A percentile compares a stretch with the other conserved stretches of the same genome.
Evolutionary conservation across 192 early-diverging fungal genomes (phyloP).

Genomic region (Gonapodya sp.): DNA sequence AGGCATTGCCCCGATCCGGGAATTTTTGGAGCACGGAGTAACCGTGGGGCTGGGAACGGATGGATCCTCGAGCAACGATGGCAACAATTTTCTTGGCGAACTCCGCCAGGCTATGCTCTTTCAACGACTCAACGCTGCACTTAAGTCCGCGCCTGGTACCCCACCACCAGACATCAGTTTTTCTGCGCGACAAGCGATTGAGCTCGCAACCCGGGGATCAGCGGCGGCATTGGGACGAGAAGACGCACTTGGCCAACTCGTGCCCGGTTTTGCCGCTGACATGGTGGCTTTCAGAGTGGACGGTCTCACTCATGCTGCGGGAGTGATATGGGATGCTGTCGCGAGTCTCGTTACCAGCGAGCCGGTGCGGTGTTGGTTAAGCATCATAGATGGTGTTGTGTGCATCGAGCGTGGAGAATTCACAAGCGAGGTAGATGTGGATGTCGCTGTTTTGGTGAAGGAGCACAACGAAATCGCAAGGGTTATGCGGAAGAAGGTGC

Average conservation of each 20-base stretch:
- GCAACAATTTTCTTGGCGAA: neutral
- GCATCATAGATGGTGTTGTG: neutral
- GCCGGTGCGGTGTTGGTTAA: neutral
- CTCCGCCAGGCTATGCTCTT: neutral
- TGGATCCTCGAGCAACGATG: neutral
- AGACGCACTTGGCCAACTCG: neutral
- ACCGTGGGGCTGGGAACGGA: neutral
- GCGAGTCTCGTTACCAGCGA: neutral
- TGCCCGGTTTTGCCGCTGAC: neutral
- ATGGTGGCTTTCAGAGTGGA: neutral
- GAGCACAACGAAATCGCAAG: neutral
- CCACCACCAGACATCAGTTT: neutral
- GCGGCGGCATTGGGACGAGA: neutral
- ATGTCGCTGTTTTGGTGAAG: neutral
- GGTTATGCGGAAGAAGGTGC: neutral
- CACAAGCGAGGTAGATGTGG: neutral
- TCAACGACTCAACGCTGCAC: neutral
- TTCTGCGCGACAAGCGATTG: neutral
- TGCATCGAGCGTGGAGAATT: neutral
- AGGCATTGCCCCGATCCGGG: neutral
- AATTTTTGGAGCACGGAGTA: neutral
- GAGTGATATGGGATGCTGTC: neutral
- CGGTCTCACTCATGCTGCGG: neutral
- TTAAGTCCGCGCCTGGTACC: neutral
- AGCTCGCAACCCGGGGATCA: neutral